These are phyloP conservation scores for Aspergillus puulaauensis DNA, from an alignment of 2,329 filamentous ascomycete species.

Conservation along the genomic window DNA sequence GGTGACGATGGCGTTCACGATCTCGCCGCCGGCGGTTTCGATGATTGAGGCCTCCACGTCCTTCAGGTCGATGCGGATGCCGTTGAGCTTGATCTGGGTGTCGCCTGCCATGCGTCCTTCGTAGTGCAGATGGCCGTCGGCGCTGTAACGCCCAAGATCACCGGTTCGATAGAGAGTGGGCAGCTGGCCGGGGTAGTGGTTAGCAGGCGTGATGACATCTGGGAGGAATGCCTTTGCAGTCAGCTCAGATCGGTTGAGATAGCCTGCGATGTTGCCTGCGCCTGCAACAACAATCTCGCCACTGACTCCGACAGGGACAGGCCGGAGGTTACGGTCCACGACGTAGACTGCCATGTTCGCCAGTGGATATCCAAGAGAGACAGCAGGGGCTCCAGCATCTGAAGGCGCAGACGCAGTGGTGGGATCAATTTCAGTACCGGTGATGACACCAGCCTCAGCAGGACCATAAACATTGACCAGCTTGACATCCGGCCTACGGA, in stretches of 20 bases:
- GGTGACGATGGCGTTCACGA: neutral
- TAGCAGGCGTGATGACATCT: constrained; percentile 7
- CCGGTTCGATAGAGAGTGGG: constrained; percentile 26
- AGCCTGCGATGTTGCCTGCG: constrained; percentile 3
- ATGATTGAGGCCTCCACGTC: constrained; percentile 38
- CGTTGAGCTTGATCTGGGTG: constrained; percentile 8
- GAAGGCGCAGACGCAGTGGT: neutral
- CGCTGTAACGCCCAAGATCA: constrained; percentile 26
- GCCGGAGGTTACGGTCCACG: neutral
- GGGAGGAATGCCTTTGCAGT: neutral
- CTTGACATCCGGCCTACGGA: neutral
- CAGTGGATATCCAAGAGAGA: neutral
- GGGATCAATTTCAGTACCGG: neutral
- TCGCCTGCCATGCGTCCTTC: neutral
- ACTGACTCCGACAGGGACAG: neutral
- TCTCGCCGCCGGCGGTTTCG: neutral
- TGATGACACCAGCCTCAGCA: neutral
- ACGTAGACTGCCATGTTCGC: constrained; percentile 1
- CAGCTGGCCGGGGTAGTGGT: neutral
- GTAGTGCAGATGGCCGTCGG: constrained; percentile 42
- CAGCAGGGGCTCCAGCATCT: neutral
- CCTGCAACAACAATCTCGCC: constrained; percentile 9
- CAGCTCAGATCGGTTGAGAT: neutral
- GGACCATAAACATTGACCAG: constrained; percentile 7
- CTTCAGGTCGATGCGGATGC: constrained; percentile 44